Evolutionary conservation across 2,329 filamentous ascomycete genomes (phyloP), one percentile per base, ranked within the genome.

Genomic region (Lachnellula hyalina): DNA sequence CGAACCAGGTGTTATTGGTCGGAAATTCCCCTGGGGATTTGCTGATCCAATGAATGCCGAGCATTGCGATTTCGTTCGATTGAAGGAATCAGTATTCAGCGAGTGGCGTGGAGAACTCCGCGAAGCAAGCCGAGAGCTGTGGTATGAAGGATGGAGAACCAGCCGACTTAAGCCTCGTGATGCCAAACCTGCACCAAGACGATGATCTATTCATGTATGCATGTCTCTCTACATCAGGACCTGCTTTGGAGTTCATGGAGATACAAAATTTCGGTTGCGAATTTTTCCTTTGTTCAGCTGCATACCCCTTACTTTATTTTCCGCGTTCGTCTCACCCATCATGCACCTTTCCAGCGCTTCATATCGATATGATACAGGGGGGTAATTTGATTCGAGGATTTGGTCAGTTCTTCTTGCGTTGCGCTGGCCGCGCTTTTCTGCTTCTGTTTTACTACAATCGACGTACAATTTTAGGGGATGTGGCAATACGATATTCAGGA

Each of bases 111-210:
- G 82, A 44, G 94, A 99, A 69, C 78, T 99, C 57, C 87, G 93
- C 57, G 90, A 96, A 71, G 88, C 90, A 51, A 96, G 90, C 71
- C 83, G 90, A 53, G 91, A 96, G 68, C 82, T 91, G 65, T 96
- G 91, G 90, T 97, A 97, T 66, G 93, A 97, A 72, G 86, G 89
- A 65, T 97, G 93, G 94, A 85, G 94, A 73, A 96, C 83, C 8
- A 85, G 76, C 72, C 77, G 82, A 53, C 78, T 86, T 47, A 67
- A 68, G 58, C 62, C 65, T 55, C 61, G 63, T 48, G 64, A 65
- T 41, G 51, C 36, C 11, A 59, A 61, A 42, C 52, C 60, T 17
- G 63, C 52, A 56, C 47, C 57, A 21, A 62, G 55, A 59, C 55
- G 63, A 61, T 67, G 53, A 65, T 61, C 44, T 57, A 49, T 53